Conservation (phyloP, 257 asterid species). For the Salvia hispanica region DNA sequence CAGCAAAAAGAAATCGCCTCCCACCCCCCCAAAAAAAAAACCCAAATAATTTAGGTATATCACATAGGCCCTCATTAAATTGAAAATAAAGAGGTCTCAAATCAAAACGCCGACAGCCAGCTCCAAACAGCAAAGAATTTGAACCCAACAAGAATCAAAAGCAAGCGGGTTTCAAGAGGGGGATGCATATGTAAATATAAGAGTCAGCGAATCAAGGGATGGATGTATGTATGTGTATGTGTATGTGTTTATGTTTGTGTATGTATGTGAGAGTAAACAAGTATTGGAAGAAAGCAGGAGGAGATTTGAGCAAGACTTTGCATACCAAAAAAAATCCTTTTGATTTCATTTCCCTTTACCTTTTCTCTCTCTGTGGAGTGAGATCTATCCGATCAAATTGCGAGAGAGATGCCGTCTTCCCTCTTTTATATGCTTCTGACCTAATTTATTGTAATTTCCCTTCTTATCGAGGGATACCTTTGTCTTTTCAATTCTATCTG, state of each 20-base stretch:
- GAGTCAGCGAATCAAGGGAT: constrained; percentile 24
- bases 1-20: too few relatives aligned
- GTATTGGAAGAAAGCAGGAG: constrained; percentile 38
- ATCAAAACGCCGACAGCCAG: constrained; percentile 4
- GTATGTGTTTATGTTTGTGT: constrained; percentile 13
- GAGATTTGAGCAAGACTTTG: constrained; percentile 43
- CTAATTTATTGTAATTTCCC: constrained; percentile 14
- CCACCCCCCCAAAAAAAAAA: neutral
- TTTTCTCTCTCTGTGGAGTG: constrained; percentile 35
- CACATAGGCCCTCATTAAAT: constrained; percentile 27
- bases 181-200: constrained; percentile 17
- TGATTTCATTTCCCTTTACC: constrained; percentile 25
- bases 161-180: constrained; percentile 22
- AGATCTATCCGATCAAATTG: constrained; percentile 40
- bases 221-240: constrained; percentile 11
- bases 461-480: neutral
- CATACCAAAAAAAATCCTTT: constrained; percentile 30
- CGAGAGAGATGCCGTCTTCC: constrained; percentile 13
- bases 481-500: constrained; percentile 6
- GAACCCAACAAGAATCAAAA: constrained; percentile 26
- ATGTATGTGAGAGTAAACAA: constrained; percentile 38
- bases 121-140: constrained; percentile 23
- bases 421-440: constrained; percentile 23
- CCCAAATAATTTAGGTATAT: neutral
- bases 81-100: neutral